A percentile compares a stretch with the other conserved stretches of the same genome.
These are phyloP conservation scores for Hyaloscypha hepaticicola DNA, from an alignment of 495 filamentous ascomycete species.

Conservation along the genomic window DNA sequence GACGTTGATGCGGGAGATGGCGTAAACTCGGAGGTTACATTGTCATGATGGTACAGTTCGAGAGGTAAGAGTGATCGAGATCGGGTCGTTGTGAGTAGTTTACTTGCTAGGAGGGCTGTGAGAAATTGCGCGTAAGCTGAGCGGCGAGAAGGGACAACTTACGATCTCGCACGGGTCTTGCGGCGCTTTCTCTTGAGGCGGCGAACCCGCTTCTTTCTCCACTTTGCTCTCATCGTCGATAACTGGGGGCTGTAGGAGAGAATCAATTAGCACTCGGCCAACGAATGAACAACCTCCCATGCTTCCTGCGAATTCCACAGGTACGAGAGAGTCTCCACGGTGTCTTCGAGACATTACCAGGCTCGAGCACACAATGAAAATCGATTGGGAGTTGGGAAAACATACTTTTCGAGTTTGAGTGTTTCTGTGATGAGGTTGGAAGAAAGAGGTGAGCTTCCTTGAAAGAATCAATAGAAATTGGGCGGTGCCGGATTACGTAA, in stretches of 20 bases:
- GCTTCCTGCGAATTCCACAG: background rate
- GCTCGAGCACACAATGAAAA: background rate
- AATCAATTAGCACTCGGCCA: background rate
- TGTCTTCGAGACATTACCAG: background rate
- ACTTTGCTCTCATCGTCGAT: constrained; percentile 95
- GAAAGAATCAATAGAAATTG: background rate
- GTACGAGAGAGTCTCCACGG: background rate
- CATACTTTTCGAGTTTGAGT: constrained; percentile 8
- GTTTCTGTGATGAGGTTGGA: constrained; percentile 12
- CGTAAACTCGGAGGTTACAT: constrained; percentile 34
- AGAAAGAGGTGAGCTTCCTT: background rate
- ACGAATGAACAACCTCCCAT: background rate
- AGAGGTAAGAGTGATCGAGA: constrained; percentile 51
- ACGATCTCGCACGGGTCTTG: constrained; percentile 96
- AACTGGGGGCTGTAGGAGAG: constrained; percentile 5
- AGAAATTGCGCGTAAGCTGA: constrained; percentile 28
- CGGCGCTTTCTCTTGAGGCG: constrained; percentile 98
- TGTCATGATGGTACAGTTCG: constrained; percentile 36
- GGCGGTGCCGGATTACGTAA: background rate
- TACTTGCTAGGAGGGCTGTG: constrained; percentile 61
- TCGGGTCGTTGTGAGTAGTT: constrained; percentile 61
- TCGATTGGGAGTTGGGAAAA: background rate
- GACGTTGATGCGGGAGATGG: constrained; percentile 36
- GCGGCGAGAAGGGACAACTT: constrained; percentile 39
- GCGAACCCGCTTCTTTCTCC: constrained; percentile 98